Evolutionary conservation across 1,139 yeast genomes (phyloP), one percentile per base, ranked within the genome.

Genomic region (Meyerozyma carpophila): DNA sequence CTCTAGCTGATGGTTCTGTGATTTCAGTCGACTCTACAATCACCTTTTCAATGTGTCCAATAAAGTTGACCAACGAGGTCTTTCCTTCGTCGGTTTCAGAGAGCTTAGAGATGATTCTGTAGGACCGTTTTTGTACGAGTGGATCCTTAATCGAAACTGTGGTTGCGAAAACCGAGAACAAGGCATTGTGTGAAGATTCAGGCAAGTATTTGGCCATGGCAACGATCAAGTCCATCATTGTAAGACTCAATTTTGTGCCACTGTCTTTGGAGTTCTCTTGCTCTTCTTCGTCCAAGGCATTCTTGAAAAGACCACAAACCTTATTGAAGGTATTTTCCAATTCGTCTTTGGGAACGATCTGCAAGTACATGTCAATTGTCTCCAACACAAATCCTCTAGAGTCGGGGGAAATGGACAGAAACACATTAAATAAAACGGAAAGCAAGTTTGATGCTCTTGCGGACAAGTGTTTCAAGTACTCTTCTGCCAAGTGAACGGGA

Each of bases 161-260:
- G 32, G 80, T 70, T 41, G 83, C 79, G 65, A 93, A 89, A 44
- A 93, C 87, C 26, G 88, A 63, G 57, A 91, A 80, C 42, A 93
- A 73, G 0, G 95, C 87, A 57, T 78, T 75, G 61, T 88, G 86
- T 5, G 86, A 78, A 3, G 82, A 62, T 39, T 65, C 65, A 5
- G 96, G 95, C 39, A 93, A 81, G 57, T 85, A 87, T 53, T 86
- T 84, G 25, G 93, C 77, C 87, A 93, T 85, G 32, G 88, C 82
- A 43, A 90, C 95, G 46, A 90, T 77, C 47, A 93, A 74, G 61
- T 94, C 98, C 84, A 93, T 77, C 87, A 93, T 82, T 10, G 97
- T 89, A 26, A 85, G 79, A 52, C 90, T 79, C 54, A 87, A 69
- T 46, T 79, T 79, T 2, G 83, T 74, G 36, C 69, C 65, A 14